A percentile compares a stretch with the other conserved stretches of the same genome.
Conservation (phyloP, 176 grass and related monocot species). For the Paspalum vaginatum region DNA sequence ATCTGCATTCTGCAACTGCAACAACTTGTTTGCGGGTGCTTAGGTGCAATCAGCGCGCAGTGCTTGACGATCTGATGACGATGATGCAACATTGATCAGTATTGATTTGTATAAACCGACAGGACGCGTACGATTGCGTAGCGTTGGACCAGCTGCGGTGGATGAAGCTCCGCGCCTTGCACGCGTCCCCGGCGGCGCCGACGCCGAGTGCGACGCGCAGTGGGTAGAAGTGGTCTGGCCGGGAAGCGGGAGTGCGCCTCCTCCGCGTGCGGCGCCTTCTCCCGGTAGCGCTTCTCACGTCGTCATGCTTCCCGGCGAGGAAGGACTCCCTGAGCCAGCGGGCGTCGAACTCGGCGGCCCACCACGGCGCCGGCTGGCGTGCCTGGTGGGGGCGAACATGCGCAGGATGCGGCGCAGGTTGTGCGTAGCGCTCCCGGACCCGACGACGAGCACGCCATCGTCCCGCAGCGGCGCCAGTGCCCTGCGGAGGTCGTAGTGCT, state of each 20-base stretch:
- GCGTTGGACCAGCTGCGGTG: conserved; percentile 64
- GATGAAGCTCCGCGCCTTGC: conserved; percentile 58
- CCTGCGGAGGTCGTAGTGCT: conserved; percentile 72
- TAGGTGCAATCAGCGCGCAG: background rate
- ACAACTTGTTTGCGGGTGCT: too few relatives aligned
- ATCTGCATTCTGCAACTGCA: too few relatives aligned
- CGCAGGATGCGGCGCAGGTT: conserved; percentile 34
- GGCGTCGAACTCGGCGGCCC: conserved; percentile 71
- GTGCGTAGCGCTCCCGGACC: conserved; percentile 74
- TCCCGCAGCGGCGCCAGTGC: conserved; percentile 61
- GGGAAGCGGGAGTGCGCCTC: conserved; percentile 72
- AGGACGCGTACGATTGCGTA: conserved; percentile 5
- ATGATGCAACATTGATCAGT: too few relatives aligned
- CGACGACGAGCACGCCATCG: conserved; percentile 66
- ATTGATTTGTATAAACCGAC: background rate
- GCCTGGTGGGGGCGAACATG: background rate
- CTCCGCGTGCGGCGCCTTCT: conserved; percentile 60
- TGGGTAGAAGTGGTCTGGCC: conserved; percentile 83
- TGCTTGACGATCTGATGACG: too few relatives aligned
- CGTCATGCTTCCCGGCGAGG: conserved; percentile 59
- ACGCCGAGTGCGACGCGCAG: conserved; percentile 79
- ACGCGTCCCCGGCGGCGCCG: conserved; percentile 66
- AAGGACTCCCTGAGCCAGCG: conserved; percentile 83
- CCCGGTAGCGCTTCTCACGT: conserved; percentile 57
- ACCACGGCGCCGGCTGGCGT: conserved; percentile 7